Evolutionary conservation across 331 rosid species (phyloP).

Genomic region (Acacia concinna): DNA sequence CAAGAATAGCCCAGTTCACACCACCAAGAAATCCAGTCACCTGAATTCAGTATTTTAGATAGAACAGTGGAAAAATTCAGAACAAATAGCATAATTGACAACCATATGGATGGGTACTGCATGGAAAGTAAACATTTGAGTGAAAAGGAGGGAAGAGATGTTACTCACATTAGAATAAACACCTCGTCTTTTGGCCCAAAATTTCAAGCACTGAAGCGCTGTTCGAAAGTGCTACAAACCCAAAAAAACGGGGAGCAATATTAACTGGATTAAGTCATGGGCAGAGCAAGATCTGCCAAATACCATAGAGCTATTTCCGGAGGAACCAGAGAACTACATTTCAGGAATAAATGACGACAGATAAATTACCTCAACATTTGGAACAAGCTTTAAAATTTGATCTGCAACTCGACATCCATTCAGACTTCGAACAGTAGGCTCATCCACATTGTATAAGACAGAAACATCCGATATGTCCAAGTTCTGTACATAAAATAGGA

Average conservation of each 20-base stretch:
- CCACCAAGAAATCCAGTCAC: slow-evolving; percentile 97
- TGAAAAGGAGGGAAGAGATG: background rate
- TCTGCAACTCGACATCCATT: slow-evolving; percentile 99
- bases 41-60: slow-evolving; percentile 39
- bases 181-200: slow-evolving; percentile 96
- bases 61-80: background rate
- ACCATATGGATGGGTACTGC: background rate
- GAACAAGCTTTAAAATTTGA: slow-evolving; percentile 95
- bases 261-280: background rate
- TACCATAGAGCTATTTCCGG: background rate
- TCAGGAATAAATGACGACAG: slow-evolving; percentile 10
- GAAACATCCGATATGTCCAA: slow-evolving; percentile 78
- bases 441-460: slow-evolving; percentile 73
- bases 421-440: slow-evolving; percentile 90
- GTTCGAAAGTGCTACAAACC: slow-evolving; percentile 72
- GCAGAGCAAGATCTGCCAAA: background rate
- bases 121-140: slow-evolving; percentile 10
- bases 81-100: background rate
- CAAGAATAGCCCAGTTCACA: slow-evolving; percentile 87
- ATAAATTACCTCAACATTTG: slow-evolving; percentile 69
- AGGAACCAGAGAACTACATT: background rate
- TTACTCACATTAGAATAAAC: slow-evolving; percentile 90
- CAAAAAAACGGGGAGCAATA: slow-evolving; percentile 1
- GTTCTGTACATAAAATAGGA: slow-evolving; percentile 54
- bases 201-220: slow-evolving; percentile 81